These are phyloP conservation scores for Stephania yunnanensis DNA, from an alignment of 164 flowering plant species.

Conservation along the genomic window DNA sequence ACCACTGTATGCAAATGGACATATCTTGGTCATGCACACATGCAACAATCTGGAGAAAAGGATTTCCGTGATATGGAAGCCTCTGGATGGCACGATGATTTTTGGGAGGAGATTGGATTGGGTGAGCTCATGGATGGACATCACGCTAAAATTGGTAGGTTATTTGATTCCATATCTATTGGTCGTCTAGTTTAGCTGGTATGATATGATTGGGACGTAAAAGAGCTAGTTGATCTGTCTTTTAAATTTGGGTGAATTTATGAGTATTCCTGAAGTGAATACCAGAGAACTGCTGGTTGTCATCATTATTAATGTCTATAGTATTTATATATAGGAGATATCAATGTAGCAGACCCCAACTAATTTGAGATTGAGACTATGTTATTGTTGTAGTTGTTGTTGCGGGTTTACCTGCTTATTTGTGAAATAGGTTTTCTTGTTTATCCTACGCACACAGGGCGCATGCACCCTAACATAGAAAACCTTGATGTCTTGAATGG, in stretches of 20 bases:
- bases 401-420: too few species aligned
- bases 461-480: too few species aligned
- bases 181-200: background rate
- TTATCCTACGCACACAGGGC: too few species aligned
- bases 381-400: too few species aligned
- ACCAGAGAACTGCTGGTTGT: background rate
- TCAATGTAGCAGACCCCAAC: too few species aligned
- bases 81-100: conserved; percentile 99
- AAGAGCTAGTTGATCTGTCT: background rate
- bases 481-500: background rate
- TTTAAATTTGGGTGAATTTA: background rate
- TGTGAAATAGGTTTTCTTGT: too few species aligned
- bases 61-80: conserved; percentile 87
- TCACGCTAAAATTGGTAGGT: conserved; percentile 93
- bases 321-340: too few species aligned
- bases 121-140: conserved; percentile 91
- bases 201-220: background rate
- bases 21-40: conserved; percentile 98
- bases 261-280: background rate
- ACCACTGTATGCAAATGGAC: conserved; percentile 99
- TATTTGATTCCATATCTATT: background rate
- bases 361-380: too few species aligned
- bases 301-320: background rate
- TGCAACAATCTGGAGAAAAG: conserved; percentile 61
- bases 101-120: conserved; percentile 97